Evolutionary conservation across 208 protist species (phyloP).

Genomic region (Vickermania ingenoplastis): DNA sequence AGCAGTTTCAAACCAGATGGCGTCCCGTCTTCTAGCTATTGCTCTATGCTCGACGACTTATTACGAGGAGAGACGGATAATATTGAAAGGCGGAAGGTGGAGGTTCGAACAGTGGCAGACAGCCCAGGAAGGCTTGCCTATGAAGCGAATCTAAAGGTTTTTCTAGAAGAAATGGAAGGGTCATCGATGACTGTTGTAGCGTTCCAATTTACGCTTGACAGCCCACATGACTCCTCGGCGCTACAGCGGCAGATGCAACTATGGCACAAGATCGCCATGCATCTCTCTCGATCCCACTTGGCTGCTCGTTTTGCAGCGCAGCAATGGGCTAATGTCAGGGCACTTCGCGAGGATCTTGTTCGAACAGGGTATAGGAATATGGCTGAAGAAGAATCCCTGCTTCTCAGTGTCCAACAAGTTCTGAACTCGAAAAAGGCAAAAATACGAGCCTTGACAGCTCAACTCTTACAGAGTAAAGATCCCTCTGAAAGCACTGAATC

Average conservation of each 20-base stretch:
- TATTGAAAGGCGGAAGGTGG: too few relatives aligned
- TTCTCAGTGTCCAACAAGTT: neutral
- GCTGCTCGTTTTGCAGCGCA: neutral
- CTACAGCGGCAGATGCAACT: too few relatives aligned
- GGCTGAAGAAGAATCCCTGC: neutral
- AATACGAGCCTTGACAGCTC: neutral
- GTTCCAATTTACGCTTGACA: too few relatives aligned
- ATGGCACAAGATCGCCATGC: neutral
- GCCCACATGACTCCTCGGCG: too few relatives aligned
- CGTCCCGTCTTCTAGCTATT: neutral
- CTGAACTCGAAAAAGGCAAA: neutral
- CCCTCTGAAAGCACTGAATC: too few relatives aligned
- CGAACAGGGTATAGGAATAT: neutral
- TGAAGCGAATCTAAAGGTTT: neutral
- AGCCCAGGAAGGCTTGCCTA: too few relatives aligned
- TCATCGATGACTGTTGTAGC: neutral
- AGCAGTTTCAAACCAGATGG: neutral
- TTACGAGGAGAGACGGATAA: neutral
- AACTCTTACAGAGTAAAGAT: neutral
- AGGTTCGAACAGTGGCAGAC: too few relatives aligned
- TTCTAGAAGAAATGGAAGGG: neutral
- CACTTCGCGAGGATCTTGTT: neutral
- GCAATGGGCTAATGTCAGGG: neutral
- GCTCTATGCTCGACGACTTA: neutral
- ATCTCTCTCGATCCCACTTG: neutral